Conservation (phyloP, 306 rosid species). For the Pterocarpus macrocarpus region DNA sequence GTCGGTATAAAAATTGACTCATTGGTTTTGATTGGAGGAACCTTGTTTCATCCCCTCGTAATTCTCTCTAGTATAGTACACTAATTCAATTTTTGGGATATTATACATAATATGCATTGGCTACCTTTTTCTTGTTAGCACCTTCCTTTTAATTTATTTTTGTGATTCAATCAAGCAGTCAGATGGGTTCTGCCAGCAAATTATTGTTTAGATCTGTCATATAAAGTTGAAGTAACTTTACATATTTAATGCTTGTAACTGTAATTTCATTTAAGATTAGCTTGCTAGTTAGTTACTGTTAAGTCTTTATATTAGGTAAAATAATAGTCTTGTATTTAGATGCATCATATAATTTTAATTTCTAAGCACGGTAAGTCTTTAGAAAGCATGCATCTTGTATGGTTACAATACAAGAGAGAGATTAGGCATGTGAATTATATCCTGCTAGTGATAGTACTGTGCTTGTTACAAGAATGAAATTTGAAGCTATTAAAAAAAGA, state of each 20-base stretch:
- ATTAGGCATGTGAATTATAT: no score
- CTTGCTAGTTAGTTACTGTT: no score
- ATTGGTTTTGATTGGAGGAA: background rate
- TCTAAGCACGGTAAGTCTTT: no score
- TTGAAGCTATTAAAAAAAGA: no score
- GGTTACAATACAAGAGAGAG: no score
- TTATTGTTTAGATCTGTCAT: background rate
- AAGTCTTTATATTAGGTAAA: no score
- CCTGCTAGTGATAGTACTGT: no score
- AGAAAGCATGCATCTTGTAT: no score
- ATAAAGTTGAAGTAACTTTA: constrained; percentile 5
- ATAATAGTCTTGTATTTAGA: no score
- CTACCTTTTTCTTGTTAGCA: constrained; percentile 23
- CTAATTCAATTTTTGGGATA: background rate
- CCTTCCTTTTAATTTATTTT: constrained; percentile 5
- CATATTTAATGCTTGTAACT: constrained; percentile 26
- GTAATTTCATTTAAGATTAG: background rate
- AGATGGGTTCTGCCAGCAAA: background rate
- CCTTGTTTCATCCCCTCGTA: background rate
- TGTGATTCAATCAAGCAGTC: constrained; percentile 20
- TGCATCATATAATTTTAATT: no score
- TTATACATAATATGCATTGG: constrained; percentile 2
- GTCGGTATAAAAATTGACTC: background rate
- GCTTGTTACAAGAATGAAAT: no score
- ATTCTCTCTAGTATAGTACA: background rate